Conservation (phyloP, 2,329 filamentous ascomycete species). For the Diatrype stigma region DNA sequence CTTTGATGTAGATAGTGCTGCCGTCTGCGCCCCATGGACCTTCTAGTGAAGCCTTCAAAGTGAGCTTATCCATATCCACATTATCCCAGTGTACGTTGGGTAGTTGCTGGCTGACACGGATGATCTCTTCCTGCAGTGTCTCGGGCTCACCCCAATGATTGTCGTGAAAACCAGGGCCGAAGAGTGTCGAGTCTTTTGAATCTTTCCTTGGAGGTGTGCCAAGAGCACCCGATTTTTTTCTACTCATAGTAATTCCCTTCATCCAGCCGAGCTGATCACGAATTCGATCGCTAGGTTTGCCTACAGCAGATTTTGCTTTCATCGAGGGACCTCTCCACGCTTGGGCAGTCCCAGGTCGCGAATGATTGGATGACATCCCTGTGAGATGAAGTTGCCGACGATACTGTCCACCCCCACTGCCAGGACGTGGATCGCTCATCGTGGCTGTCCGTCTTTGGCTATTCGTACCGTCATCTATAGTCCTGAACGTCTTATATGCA, state of each 20-base stretch:
- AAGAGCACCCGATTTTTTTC: constrained; percentile 40
- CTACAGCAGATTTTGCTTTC: constrained; percentile 47
- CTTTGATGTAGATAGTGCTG: constrained; percentile 57
- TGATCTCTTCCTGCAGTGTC: constrained; percentile 60
- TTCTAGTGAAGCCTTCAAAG: constrained; percentile 56
- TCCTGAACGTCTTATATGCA: constrained; percentile 78
- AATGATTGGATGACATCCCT: constrained; percentile 36
- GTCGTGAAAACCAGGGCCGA: constrained; percentile 48
- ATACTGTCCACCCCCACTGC: constrained; percentile 36
- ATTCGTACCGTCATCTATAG: constrained; percentile 57
- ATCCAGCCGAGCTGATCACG: constrained; percentile 64
- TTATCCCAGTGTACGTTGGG: constrained; percentile 62
- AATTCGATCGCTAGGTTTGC: constrained; percentile 41
- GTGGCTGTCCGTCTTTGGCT: constrained; percentile 57
- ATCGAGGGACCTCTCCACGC: constrained; percentile 55
- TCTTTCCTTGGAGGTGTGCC: constrained; percentile 45
- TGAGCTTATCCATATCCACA: constrained; percentile 59
- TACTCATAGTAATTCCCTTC: constrained; percentile 63
- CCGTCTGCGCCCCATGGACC: constrained; percentile 59
- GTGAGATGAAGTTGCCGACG: constrained; percentile 41
- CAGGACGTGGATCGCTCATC: constrained; percentile 56
- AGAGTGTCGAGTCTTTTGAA: constrained; percentile 49
- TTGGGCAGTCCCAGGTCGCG: constrained; percentile 28
- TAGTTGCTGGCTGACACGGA: constrained; percentile 57
- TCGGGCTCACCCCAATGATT: constrained; percentile 59